A percentile compares a stretch with the other conserved stretches of the same genome.
Conservation (phyloP, 2,329 filamentous ascomycete genomes). For the Magnaporthiopsis rhizophila region DNA sequence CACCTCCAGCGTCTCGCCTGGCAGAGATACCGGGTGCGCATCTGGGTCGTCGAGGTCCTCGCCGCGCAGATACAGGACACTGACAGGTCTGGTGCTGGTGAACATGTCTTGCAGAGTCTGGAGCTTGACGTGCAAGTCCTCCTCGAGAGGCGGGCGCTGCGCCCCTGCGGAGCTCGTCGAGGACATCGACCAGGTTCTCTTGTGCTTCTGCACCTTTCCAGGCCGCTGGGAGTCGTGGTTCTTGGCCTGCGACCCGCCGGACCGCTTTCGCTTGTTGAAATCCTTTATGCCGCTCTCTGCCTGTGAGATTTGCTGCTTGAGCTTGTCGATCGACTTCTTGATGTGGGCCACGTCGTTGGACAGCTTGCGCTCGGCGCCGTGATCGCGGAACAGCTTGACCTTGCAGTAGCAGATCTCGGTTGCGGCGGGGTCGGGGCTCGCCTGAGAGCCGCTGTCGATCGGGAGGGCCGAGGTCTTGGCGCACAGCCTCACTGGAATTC, state of each 20-base stretch:
- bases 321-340: conserved; percentile 92
- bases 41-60: conserved; percentile 75
- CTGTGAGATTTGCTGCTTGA: conserved; percentile 88
- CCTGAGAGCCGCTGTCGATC: conserved; percentile 24
- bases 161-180: conserved; percentile 58
- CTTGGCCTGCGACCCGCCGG: conserved; percentile 36
- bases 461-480: conserved; percentile 73
- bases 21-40: conserved; percentile 64
- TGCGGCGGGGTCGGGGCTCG: conserved; percentile 34
- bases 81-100: conserved; percentile 70
- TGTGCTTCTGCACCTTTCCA: conserved; percentile 84
- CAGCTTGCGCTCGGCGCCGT: conserved; percentile 89
- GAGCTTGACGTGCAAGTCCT: conserved; percentile 72
- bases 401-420: conserved; percentile 89
- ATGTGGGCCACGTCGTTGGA: conserved; percentile 93
- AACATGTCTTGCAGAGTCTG: conserved; percentile 82
- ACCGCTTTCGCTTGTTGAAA: conserved; percentile 56
- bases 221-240: conserved; percentile 46
- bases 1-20: conserved; percentile 58
- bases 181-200: conserved; percentile 91
- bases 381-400: conserved; percentile 93
- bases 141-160: conserved; percentile 49
- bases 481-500: conserved; percentile 87
- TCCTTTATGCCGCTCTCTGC: conserved; percentile 61
- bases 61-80: conserved; percentile 68